Percentiles rank a stretch among this genome's conserved stretches.
Conservation (phyloP, 306 rosid species). For the Trifolium fragiferum region DNA sequence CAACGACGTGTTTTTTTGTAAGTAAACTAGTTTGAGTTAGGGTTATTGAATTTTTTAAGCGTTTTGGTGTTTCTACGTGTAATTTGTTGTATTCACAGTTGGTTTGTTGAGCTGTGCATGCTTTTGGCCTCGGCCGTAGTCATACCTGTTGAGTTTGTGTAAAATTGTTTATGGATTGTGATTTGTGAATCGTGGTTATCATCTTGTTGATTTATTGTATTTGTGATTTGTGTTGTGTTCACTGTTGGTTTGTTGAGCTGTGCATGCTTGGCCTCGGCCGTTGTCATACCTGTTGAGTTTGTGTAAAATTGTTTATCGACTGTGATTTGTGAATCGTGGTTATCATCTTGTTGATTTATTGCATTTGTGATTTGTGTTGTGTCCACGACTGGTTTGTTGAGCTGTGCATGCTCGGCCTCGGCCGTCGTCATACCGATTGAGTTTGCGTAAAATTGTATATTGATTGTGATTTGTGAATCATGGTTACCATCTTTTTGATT, state of each 20-base stretch:
- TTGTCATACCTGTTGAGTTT: slow-evolving; percentile 33
- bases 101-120: slow-evolving; percentile 28
- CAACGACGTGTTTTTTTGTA: not conserved
- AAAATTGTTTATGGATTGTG: slow-evolving; percentile 31
- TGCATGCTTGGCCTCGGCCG: slow-evolving; percentile 5
- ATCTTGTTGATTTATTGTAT: slow-evolving; percentile 32
- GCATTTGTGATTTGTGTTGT: slow-evolving; percentile 4
- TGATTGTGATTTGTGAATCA: slow-evolving; percentile 47
- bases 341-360: slow-evolving; percentile 24
- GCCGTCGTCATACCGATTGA: slow-evolving; percentile 33
- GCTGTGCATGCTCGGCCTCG: slow-evolving; percentile 4
- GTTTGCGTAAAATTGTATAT: no score
- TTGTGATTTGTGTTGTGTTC: slow-evolving; percentile 20
- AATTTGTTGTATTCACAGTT: slow-evolving; percentile 8
- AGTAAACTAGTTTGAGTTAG: slow-evolving; percentile 19
- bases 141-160: slow-evolving; percentile 30
- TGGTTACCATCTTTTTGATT: no score
- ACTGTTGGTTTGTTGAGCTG: slow-evolving; percentile 11
- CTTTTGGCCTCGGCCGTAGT: not conserved
- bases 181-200: slow-evolving; percentile 41
- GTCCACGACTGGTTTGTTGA: slow-evolving; percentile 17
- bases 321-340: slow-evolving; percentile 32
- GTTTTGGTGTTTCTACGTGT: not conserved
- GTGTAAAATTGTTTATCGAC: no score
- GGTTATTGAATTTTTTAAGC: slow-evolving; percentile 26